Percentiles rank a stretch among this genome's conserved stretches.
phyloP scores from a whole-genome alignment of 179 eudicot species.

The Silene vulgaris region DNA sequence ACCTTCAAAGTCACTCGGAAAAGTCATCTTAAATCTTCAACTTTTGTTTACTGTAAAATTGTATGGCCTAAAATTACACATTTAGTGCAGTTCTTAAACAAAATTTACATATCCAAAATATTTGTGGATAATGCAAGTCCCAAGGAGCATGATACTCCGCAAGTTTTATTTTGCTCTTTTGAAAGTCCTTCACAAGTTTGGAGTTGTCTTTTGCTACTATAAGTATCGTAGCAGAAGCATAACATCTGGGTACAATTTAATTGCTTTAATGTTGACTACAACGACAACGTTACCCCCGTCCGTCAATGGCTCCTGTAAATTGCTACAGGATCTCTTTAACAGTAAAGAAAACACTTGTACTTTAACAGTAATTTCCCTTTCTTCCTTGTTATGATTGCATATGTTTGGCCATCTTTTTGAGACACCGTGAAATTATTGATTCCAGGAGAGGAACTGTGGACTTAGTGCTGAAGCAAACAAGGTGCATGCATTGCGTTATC shows the following conservation, averaged over 20 bases:
- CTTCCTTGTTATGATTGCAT: not conserved
- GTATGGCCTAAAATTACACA: not conserved
- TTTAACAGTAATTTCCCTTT: not conserved
- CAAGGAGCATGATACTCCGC: too few relatives aligned
- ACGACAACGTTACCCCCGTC: too few relatives aligned
- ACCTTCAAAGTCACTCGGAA: not conserved
- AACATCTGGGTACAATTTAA: not conserved
- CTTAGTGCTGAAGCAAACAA: conserved; percentile 58
- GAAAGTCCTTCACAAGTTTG: too few relatives aligned
- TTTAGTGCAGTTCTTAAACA: not conserved
- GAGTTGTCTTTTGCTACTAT: too few relatives aligned
- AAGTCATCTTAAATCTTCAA: not conserved
- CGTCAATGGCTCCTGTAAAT: too few relatives aligned
- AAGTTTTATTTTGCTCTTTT: too few relatives aligned
- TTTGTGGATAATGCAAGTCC: not conserved
- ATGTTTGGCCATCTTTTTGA: not conserved
- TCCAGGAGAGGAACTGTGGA: conserved; percentile 73
- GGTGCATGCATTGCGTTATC: conserved; percentile 77
- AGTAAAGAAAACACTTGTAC: not conserved
- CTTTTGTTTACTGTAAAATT: not conserved
- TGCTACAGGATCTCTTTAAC: too few relatives aligned
- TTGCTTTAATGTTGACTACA: not conserved
- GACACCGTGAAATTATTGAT: conserved; percentile 10
- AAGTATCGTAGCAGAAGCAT: too few relatives aligned
- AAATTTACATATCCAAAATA: not conserved